phyloP scores from a whole-genome alignment of 306 rosid species.

The Ammopiptanthus mongolicus region DNA sequence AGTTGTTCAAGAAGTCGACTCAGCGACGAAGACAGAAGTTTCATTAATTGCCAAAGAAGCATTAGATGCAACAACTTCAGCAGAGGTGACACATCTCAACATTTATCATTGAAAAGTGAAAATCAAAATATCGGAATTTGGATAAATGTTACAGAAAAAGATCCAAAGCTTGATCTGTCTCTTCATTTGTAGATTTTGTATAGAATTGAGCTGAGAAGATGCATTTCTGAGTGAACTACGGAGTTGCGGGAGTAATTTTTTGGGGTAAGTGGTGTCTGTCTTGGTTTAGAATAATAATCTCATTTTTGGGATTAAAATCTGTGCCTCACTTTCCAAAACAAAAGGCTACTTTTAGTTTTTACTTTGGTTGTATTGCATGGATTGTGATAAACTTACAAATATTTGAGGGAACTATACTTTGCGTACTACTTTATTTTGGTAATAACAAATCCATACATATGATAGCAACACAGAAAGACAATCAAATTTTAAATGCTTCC shows the following conservation, averaged over 20 bases:
- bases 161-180: constrained; percentile 71
- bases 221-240: neutral
- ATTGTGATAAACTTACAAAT: neutral
- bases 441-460: neutral
- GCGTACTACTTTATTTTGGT: neutral
- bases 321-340: neutral
- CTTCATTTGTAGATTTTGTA: constrained; percentile 54
- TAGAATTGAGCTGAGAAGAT: neutral
- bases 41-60: constrained; percentile 43
- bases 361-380: neutral
- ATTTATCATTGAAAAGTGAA: neutral
- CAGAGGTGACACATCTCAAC: constrained; percentile 25
- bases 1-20: constrained; percentile 22
- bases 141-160: constrained; percentile 32
- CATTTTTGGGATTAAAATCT: neutral
- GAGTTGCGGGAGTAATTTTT: neutral
- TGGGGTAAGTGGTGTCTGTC: neutral
- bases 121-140: constrained; percentile 22
- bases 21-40: constrained; percentile 35
- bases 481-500: neutral
- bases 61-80: constrained; percentile 19
- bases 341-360: neutral
- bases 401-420: neutral
- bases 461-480: neutral
- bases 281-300: neutral